Percentiles rank a stretch among this genome's conserved stretches.
phyloP scores from a whole-genome alignment of 805 yeast species.

The Millerago galiae region DNA sequence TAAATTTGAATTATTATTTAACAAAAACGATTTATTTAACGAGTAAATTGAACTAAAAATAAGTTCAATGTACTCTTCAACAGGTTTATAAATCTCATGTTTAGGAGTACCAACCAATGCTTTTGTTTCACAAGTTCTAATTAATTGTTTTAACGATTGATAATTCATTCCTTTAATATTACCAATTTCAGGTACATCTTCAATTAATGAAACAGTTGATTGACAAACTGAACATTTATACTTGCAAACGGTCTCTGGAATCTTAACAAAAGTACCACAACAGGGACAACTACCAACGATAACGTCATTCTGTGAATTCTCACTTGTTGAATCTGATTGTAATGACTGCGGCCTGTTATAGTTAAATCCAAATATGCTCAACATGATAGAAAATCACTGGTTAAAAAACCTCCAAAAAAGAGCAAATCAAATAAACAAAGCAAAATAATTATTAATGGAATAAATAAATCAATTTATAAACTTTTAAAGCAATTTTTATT shows the following conservation, averaged over 20 bases:
- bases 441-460: background rate
- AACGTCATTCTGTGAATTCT: constrained; percentile 2
- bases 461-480: background rate
- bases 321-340: constrained; percentile 4
- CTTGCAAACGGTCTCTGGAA: constrained; percentile 29
- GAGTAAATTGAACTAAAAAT: constrained; percentile 42
- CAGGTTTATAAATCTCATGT: constrained; percentile 37
- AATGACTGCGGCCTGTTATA: background rate
- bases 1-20: constrained; percentile 5
- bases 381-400: background rate
- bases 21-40: constrained; percentile 51
- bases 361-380: constrained; percentile 1
- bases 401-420: background rate
- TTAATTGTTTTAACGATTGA: constrained; percentile 1
- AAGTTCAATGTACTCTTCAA: constrained; percentile 39
- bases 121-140: constrained; percentile 6
- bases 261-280: constrained; percentile 39
- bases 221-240: constrained; percentile 61
- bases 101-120: constrained; percentile 2
- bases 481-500: too few species aligned
- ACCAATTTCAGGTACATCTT: background rate
- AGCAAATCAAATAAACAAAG: background rate
- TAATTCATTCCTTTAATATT: constrained; percentile 1
- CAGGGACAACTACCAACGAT: constrained; percentile 32
- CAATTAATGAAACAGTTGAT: constrained; percentile 33